Conservation (phyloP, 495 filamentous ascomycete genomes). For the Apiosordaria backusii region DNA sequence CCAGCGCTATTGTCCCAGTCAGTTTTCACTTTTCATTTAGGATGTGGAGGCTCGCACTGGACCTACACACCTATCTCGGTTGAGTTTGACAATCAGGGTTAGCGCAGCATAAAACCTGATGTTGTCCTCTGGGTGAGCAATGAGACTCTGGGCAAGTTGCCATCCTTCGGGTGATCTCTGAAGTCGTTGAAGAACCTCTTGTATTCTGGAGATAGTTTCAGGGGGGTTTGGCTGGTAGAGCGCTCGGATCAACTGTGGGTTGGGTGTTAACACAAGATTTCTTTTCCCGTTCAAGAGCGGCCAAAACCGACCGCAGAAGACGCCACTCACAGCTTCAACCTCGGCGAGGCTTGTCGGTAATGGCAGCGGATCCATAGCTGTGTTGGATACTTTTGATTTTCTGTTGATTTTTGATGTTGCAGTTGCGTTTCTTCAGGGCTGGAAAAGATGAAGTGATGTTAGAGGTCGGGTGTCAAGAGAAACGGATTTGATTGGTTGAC, state of each 20-base stretch:
- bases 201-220: slow-evolving; percentile 60
- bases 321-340: slow-evolving; percentile 38
- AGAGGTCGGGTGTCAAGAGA: not conserved
- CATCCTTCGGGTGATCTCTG: slow-evolving; percentile 79
- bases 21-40: slow-evolving; percentile 6
- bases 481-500: not conserved
- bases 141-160: slow-evolving; percentile 73
- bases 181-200: slow-evolving; percentile 70
- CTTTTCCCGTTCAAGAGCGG: not conserved
- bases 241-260: slow-evolving; percentile 53
- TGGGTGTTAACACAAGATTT: slow-evolving; percentile 2
- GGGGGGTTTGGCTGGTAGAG: slow-evolving; percentile 69
- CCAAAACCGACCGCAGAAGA: not conserved
- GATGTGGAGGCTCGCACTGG: not conserved
- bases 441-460: not conserved
- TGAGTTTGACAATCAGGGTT: slow-evolving; percentile 89
- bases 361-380: slow-evolving; percentile 29
- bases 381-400: not conserved
- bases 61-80: slow-evolving; percentile 61
- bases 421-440: not conserved
- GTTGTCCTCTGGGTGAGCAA: slow-evolving; percentile 61
- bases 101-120: slow-evolving; percentile 91
- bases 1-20: slow-evolving; percentile 45
- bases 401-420: not conserved
- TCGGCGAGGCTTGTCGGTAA: slow-evolving; percentile 40